These are phyloP conservation scores for Ulmus americana DNA, from an alignment of 331 rosid genomes.

Conservation along the genomic window DNA sequence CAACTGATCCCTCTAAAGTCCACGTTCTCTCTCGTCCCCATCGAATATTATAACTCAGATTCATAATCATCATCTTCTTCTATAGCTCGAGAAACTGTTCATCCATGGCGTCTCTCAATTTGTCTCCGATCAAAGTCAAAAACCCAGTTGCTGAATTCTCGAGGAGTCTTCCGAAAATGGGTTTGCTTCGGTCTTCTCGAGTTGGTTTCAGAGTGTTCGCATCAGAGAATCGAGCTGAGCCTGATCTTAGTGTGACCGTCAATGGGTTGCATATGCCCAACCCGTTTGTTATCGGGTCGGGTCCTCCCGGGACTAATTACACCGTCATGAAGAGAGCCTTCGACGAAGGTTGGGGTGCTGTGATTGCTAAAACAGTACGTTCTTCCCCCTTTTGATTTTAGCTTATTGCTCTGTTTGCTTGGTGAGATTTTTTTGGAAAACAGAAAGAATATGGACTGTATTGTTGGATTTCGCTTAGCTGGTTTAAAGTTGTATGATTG, in stretches of 20 bases:
- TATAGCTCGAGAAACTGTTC: slow-evolving; percentile 1
- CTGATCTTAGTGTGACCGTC: slow-evolving; percentile 85
- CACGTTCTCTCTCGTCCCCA: slow-evolving; percentile 28
- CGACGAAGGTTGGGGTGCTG: slow-evolving; percentile 99
- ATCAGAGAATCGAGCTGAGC: slow-evolving; percentile 52
- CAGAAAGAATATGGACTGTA: not conserved
- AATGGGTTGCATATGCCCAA: slow-evolving; percentile 84
- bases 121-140: slow-evolving; percentile 44
- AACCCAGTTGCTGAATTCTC: slow-evolving; percentile 48
- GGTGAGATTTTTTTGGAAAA: not conserved
- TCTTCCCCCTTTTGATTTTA: not conserved
- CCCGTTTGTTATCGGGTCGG: slow-evolving; percentile 93
- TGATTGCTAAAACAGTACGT: slow-evolving; percentile 94
- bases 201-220: slow-evolving; percentile 66
- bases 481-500: too few species aligned
- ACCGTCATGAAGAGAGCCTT: slow-evolving; percentile 97
- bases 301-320: slow-evolving; percentile 95
- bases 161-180: slow-evolving; percentile 24
- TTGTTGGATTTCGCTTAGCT: not conserved
- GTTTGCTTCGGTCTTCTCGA: slow-evolving; percentile 34
- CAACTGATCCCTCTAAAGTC: slow-evolving; percentile 29
- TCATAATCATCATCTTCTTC: slow-evolving; percentile 20
- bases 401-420: slow-evolving; percentile 10
- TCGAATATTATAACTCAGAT: slow-evolving; percentile 35
- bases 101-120: slow-evolving; percentile 62